Conservation (phyloP, 1,284 basidiomycete species). For the Cryptococcus sp. region DNA sequence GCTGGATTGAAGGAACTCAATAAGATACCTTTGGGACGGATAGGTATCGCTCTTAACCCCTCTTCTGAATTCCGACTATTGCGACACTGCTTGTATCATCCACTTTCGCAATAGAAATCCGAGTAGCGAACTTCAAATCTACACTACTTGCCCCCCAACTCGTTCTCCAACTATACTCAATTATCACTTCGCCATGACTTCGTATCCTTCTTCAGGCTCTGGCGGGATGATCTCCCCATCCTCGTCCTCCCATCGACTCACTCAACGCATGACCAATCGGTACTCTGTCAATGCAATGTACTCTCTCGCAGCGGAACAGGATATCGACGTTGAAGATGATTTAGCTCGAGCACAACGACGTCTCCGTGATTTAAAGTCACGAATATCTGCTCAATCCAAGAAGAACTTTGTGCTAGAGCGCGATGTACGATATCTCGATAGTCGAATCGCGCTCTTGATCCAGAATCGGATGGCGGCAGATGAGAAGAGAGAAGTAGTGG, state of each 20-base stretch:
- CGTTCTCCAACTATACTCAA: neutral
- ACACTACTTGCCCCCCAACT: neutral
- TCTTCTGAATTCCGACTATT: too few species aligned
- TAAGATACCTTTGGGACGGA: too few species aligned
- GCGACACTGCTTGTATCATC: too few species aligned
- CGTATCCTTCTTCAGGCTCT: neutral
- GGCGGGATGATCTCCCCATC: constrained; percentile 4
- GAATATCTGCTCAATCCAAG: constrained; percentile 97
- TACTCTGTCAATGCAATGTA: constrained; percentile 95
- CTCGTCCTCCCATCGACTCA: constrained; percentile 30
- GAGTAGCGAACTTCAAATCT: too few species aligned
- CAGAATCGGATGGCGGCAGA: constrained; percentile 97
- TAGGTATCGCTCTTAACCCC: too few species aligned
- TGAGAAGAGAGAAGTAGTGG: constrained; percentile 91
- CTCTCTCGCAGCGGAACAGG: constrained; percentile 97
- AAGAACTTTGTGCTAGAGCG: constrained; percentile 99
- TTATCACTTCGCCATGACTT: neutral
- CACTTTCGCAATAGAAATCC: too few species aligned
- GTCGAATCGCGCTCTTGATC: constrained; percentile 93
- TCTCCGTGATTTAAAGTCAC: constrained; percentile 89
- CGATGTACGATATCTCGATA: constrained; percentile 97
- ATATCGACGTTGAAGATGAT: constrained; percentile 97
- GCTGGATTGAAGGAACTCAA: too few species aligned
- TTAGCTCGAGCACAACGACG: constrained; percentile 95
- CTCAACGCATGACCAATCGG: constrained; percentile 89